Evolutionary conservation across 306 rosid species (phyloP), one percentile per base, ranked within the genome.

Genomic region (Abrus pulchellus): DNA sequence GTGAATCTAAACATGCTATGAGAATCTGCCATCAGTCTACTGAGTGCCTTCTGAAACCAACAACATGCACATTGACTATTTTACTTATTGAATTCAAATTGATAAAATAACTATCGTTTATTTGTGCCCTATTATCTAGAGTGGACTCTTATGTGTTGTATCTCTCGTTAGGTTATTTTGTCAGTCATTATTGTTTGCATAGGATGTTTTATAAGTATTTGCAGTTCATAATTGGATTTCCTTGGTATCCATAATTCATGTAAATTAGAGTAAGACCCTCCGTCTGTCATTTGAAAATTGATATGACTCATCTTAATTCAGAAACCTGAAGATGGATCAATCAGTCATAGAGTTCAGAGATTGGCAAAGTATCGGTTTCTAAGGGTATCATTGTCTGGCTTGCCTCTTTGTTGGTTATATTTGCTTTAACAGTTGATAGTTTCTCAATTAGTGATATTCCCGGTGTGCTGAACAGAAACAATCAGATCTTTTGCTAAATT

Each of bases 281-380:
- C 54, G 27, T 76, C 9, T 45, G 5, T 57, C 32, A 71, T 33
- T 33, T 14, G 33, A 79, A 72, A 32, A 45, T 75, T 85, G 48
- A 75, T 33, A 69, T 27, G 50, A 68, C 66, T 75, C 63, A 6
- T 75, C 71, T 81, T 68, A 59, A 9, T 83, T n/a, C 82, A 96
- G 99, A 96, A 93, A 93, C 99, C 99, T 67, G 99, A 96, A 86
- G 99, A 93, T 49, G 99, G 99, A 81, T 96, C 99, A 67, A 96
- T 96, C 79, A 93, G 94, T 81, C 92, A 91, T 38, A 87, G 97
- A 86, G 98, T 96, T 53, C 98, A 93, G 89, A 90, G 97, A 88
- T 84, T 96, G 76, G 99, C 99, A 14, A 96, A 96, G 82, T 89
- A 85, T 77, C 94, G 98, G 13, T 96, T 96, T 76, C 84, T 96